Evolutionary conservation across 2,329 filamentous ascomycete species (phyloP), one percentile per base, ranked within the genome.

Genomic region (Aspergillaceae sp.): DNA sequence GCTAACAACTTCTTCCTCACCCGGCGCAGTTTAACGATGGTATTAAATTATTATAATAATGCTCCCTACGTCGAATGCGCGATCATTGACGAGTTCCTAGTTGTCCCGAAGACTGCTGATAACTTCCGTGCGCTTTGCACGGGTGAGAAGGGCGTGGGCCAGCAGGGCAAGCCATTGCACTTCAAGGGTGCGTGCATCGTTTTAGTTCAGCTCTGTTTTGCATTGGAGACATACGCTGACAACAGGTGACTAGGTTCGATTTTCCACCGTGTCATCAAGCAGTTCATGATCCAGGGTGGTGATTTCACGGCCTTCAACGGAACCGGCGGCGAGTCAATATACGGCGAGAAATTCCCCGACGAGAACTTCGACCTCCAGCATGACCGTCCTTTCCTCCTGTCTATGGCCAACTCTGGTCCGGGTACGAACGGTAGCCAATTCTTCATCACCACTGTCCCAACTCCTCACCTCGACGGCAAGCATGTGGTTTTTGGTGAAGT

Each of bases 241-340:
- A 53, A 42, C 36, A 32, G 28, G 10, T n/a, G 35, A 28, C 30
- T 47, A 74, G 86, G 87, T 57, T 94, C 87, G 50, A 75, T 74
- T 58, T 97, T 98, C 77, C 91, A 98, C 75, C 86, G 91, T 43
- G 86, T 98, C 54, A 98, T 98, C 74, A 96, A 96, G 77, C 80
- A 87, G 61, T 98, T 98, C 72, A 97, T 98, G 91, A 92, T 96
- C 62, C 86, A 96, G 74, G 90, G 92, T 63, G 91, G 92, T 70
- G 92, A 97, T 69, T 98, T 98, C 68, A 98, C 91, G 42, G 83
- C 81, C 46, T 88, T 88, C 65, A 91, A 97, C 65, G 92, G 91
- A 55, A 97, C 91, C 28, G 91, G 91, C 54, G 91, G 91, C 62
- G 92, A 97, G 74, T 92, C 86, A 53, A 97, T 98, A 69, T 98